These are phyloP conservation scores for Oehlia diaphana DNA, from an alignment of 192 early-diverging fungal species.

Conservation along the genomic window DNA sequence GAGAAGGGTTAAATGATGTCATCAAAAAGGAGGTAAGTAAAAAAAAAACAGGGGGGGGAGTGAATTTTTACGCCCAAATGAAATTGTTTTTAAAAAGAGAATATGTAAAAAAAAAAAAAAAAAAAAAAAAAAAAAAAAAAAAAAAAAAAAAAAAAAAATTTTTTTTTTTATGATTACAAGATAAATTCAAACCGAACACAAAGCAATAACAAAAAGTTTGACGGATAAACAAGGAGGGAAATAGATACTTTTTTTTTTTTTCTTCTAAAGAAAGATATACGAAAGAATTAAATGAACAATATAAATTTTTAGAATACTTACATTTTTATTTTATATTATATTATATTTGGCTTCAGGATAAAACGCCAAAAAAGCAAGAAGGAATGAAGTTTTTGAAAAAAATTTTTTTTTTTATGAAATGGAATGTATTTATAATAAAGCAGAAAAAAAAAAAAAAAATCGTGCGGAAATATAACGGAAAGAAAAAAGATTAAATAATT, in stretches of 20 bases:
- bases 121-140: no score
- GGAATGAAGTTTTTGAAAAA: not conserved
- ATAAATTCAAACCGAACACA: not conserved
- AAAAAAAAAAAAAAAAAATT: no score
- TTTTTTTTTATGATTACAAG: not conserved
- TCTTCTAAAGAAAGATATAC: not conserved
- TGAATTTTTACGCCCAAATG: no score
- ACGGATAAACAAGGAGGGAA: no score
- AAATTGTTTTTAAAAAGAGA: no score
- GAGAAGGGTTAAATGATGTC: no score
- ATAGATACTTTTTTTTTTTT: not conserved
- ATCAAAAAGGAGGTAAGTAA: no score
- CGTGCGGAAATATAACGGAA: not conserved
- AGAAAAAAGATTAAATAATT: no score
- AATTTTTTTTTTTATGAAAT: not conserved
- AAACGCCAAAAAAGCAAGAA: not conserved
- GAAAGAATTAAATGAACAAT: not conserved
- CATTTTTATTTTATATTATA: not conserved
- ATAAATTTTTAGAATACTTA: not conserved
- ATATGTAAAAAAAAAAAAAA: no score
- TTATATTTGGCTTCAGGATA: not conserved
- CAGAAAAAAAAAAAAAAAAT: not conserved
- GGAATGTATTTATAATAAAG: not conserved
- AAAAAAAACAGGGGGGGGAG: no score
- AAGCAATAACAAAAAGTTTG: not conserved